phyloP scores from a whole-genome alignment of 208 protist genomes.

The Wallacemonas sp. region DNA sequence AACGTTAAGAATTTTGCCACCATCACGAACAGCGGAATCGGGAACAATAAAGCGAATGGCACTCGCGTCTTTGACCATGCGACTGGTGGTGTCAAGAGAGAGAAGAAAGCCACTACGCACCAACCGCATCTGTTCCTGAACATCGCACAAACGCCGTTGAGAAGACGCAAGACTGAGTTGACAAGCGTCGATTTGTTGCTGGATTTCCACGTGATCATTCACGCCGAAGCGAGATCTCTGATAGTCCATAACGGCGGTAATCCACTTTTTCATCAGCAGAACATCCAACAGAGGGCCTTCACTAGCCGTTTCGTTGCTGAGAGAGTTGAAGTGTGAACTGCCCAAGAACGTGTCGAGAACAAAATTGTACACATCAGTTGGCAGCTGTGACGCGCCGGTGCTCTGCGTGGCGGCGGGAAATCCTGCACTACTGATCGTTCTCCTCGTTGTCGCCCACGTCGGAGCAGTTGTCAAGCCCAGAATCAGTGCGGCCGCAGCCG shows the following conservation, averaged over 20 bases:
- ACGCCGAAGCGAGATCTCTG: conserved; percentile 38
- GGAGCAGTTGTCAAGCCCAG: not conserved
- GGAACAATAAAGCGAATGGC: conserved; percentile 14
- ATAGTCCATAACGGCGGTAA: conserved; percentile 58
- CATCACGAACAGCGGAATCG: conserved; percentile 23
- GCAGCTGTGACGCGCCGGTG: conserved; percentile 4
- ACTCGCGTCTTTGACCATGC: conserved; percentile 6
- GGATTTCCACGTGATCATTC: conserved; percentile 31
- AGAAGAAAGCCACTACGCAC: conserved; percentile 32
- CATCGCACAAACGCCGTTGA: conserved; percentile 24
- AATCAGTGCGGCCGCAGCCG: not conserved
- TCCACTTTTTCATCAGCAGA: conserved; percentile 46
- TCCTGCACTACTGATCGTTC: not conserved
- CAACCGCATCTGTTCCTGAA: conserved; percentile 33
- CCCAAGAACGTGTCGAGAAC: conserved; percentile 26
- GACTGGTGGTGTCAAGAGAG: not conserved
- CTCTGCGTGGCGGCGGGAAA: conserved; percentile 18
- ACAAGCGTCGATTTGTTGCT: conserved; percentile 41
- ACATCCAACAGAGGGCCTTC: conserved; percentile 28
- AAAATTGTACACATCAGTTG: conserved; percentile 14
- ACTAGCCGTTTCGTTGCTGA: conserved; percentile 13
- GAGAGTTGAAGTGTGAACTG: conserved; percentile 21
- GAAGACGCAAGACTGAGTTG: conserved; percentile 28
- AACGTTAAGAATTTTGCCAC: conserved; percentile 27
- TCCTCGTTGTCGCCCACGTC: conserved; percentile 12